Base-by-base conservation (phyloP, 768 basidiomycete genomes). In the Cubamyces lactineus region DNA sequence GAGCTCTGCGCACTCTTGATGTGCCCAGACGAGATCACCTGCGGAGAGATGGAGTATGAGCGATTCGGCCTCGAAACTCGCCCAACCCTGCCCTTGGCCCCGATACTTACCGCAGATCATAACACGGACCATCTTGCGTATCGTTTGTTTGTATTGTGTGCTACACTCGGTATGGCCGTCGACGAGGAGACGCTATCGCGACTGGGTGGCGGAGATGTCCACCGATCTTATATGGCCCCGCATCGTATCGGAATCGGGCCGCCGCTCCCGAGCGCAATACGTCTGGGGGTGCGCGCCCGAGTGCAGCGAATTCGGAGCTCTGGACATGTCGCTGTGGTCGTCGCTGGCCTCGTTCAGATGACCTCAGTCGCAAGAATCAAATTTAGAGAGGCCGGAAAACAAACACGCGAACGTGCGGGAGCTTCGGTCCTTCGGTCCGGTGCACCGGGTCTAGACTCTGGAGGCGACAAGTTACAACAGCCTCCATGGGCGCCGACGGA, bases 21-120 rank as follows among this genome's bases (percentile, higher is more conserved):
- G 85, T 0, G 93, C 91, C 92, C 92, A 95, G 30, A 88, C 81
- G 59, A 94, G 84, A 62, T 84, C 75, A 54, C 86, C 91, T 69
- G 39, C 17, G 40, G 38, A 7, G 45, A 7, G 5, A n/a, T 28
- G 8, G 16, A 57, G 30, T 9, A 23, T 46, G 11, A 13, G 46
- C 16, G 5, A 39, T 28, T n/a, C n/a, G n/a, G n/a, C n/a, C n/a
- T n/a, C n/a, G n/a, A n/a, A n/a, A n/a, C n/a, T n/a, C n/a, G n/a
- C n/a, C n/a, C n/a, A n/a, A n/a, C n/a, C n/a, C n/a, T n/a, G n/a
- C n/a, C n/a, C n/a, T n/a, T n/a, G n/a, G n/a, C n/a, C n/a, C n/a
- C n/a, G 40, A 9, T 7, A 45, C 67, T 39, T 41, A 66, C 67
- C 67, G 30, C 67, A 68, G 21, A 68, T 64, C 60, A 68, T 40